Evolutionary conservation across 768 basidiomycete genomes (phyloP).

Genomic region (Cantharellus anzutake): DNA sequence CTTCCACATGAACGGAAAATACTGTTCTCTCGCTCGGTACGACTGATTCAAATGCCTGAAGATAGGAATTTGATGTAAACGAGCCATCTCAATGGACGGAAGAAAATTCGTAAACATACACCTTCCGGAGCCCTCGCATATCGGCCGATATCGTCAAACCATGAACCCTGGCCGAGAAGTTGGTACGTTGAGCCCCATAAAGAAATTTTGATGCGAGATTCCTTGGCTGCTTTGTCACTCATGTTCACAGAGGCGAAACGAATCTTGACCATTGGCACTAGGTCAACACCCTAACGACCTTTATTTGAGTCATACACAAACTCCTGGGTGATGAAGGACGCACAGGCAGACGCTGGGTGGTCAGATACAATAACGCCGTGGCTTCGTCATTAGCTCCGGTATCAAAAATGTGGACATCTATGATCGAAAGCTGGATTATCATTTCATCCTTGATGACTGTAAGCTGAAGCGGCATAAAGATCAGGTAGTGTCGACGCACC

Average conservation of each 20-base stretch:
- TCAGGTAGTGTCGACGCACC: slow-evolving; percentile 21
- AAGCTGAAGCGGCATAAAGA: not conserved
- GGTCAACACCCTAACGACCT: slow-evolving; percentile 10
- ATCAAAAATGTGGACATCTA: slow-evolving; percentile 41
- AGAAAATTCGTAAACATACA: slow-evolving; percentile 27
- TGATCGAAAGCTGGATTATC: slow-evolving; percentile 38
- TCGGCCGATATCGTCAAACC: slow-evolving; percentile 36
- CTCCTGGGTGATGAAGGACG: slow-evolving; percentile 11
- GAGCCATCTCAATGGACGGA: not conserved
- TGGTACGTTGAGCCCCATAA: slow-evolving; percentile 45
- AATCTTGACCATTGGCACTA: slow-evolving; percentile 37
- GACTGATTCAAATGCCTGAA: slow-evolving; percentile 76
- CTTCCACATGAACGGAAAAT: slow-evolving; percentile 40
- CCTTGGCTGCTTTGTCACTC: slow-evolving; percentile 48
- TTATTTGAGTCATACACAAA: not conserved
- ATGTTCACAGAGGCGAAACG: slow-evolving; percentile 46
- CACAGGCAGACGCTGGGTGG: slow-evolving; percentile 40
- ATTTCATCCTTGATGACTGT: slow-evolving; percentile 41
- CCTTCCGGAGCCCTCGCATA: slow-evolving; percentile 78
- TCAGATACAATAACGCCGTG: slow-evolving; percentile 31
- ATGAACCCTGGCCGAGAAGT: slow-evolving; percentile 39
- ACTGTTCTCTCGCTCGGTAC: slow-evolving; percentile 75
- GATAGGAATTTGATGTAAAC: slow-evolving; percentile 6
- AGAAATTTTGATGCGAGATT: slow-evolving; percentile 49
- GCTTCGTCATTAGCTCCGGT: slow-evolving; percentile 19